Evolutionary conservation across 208 protist genomes (phyloP), one percentile per base, ranked within the genome.

Genomic region (Acanthamoeba quina): DNA sequence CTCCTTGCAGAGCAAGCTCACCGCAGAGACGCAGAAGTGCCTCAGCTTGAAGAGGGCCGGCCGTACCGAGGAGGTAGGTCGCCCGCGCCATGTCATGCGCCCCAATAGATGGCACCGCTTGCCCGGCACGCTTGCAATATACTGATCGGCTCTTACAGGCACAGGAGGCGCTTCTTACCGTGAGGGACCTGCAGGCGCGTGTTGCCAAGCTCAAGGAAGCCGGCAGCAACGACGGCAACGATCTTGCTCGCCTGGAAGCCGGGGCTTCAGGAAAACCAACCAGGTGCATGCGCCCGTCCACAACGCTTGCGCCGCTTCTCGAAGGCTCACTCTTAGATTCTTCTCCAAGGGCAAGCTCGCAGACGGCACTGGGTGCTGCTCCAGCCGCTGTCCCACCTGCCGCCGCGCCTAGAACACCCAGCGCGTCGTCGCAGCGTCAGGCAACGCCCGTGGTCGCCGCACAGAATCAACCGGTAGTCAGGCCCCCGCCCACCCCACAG

Each of bases 381-480:
- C 29, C 24, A 44, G 68, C 68, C 15, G 41, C 70, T 47, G 70
- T 31, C 19, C 29, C 70, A 19, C 37, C 70, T 52, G 70, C 34
- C 29, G 41, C 70, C 31, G 70, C 70, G 5, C 70, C 19, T 0
- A 37, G 70, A 29, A 80, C 10, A 15, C 11, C 70, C 41, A 80
- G 70, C 26, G 34, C 26, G 21, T 5, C 62, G 62, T 31, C 62
- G 21, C n/a, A 68, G 62, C 62, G 62, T 24, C 56, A 24, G 56
- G 17, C 56, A 24, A 60, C 62, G 62, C 62, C 62, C 26, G 26
- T 68, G n/a, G 62, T n/a, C 68, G 68, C 70, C 29, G 34, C 29
- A 52, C 70, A 80, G 29, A 80, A 80, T 47, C 70, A 88, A 88
- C 49, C 80, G n/a, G 44, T 44, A 34, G 7, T 44, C 24, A 88